These are phyloP conservation scores for Prosopis cineraria DNA, from an alignment of 306 rosid genomes.

Conservation along the genomic window DNA sequence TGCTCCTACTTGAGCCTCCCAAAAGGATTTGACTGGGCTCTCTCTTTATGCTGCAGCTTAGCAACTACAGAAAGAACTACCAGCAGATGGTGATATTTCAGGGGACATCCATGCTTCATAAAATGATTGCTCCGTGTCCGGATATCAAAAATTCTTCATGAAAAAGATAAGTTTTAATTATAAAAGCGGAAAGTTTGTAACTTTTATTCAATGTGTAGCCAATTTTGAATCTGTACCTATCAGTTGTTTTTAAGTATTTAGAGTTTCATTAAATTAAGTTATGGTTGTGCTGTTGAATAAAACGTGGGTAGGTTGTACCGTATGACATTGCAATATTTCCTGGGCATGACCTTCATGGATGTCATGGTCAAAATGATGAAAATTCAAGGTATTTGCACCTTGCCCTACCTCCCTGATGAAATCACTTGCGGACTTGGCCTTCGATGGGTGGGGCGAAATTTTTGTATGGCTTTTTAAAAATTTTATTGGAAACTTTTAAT, in stretches of 20 bases:
- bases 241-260: slow-evolving; percentile 22
- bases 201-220: slow-evolving; percentile 25
- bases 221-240: slow-evolving; percentile 24
- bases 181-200: slow-evolving; percentile 36
- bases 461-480: not conserved
- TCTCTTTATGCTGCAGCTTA: slow-evolving; percentile 59
- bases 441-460: not conserved
- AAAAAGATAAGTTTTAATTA: slow-evolving; percentile 17
- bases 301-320: not conserved
- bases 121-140: slow-evolving; percentile 67
- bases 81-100: slow-evolving; percentile 83
- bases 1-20: not conserved
- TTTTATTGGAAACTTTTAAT: too few species aligned
- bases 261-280: slow-evolving; percentile 27
- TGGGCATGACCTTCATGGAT: not conserved
- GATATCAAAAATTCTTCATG: slow-evolving; percentile 39
- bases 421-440: not conserved
- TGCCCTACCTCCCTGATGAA: not conserved
- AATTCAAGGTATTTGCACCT: not conserved
- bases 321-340: not conserved
- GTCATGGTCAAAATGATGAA: not conserved
- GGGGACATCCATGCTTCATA: slow-evolving; percentile 92
- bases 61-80: slow-evolving; percentile 69
- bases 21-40: slow-evolving; percentile 23
- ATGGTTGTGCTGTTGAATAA: not conserved